Evolutionary conservation across 2,329 filamentous ascomycete genomes (phyloP), one percentile per base, ranked within the genome.

Genomic region (Arthroderma sp.): DNA sequence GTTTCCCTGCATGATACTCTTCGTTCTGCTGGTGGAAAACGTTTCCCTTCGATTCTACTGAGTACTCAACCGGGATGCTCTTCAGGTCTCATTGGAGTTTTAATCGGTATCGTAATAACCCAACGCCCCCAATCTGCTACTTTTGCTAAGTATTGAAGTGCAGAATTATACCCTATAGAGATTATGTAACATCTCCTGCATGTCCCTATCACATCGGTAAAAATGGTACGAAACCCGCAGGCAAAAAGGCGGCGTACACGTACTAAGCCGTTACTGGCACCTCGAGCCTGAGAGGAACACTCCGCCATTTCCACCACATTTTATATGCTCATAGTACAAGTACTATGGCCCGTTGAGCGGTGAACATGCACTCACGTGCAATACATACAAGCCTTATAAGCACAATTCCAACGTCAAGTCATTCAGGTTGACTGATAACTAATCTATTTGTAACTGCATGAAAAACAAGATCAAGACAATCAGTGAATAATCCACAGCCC

Each of bases 101-200:
- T 51, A 33, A 9, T 13, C 9, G 19, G 41, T 15, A 23, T 8
- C 21, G 15, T 47, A 5, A 47, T 9, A 25, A 25, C 25, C 9
- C 41, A 23, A 19, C 21, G 19, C 41, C 41, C 19, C 23, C 39
- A 47, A 25, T 13, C 41, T 31, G 28, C 28, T 31, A 31, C 28
- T 25, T 25, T 8, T 47, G 19, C 5, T 19, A 37, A 37, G 35
- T 41, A 17, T 41, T 8, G 38, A 41, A n/a, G 38, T 41, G 17
- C 41, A 47, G 21, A 13, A 13, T 4, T 25, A 47, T 25, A 47
- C 41, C 19, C 21, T 47, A 47, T 2, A 47, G 21, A 51, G 13
- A 31, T 49, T 51, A 51, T 51, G 47, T 51, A 51, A 51, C 47
- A 19, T 51, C 47, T 51, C 47, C 47, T 51, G 47, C 47, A 51